Percentiles rank a stretch among this genome's conserved stretches.
phyloP scores from a whole-genome alignment of 2,329 filamentous ascomycete genomes.

The Ophiostoma himal-ulmi region DNA sequence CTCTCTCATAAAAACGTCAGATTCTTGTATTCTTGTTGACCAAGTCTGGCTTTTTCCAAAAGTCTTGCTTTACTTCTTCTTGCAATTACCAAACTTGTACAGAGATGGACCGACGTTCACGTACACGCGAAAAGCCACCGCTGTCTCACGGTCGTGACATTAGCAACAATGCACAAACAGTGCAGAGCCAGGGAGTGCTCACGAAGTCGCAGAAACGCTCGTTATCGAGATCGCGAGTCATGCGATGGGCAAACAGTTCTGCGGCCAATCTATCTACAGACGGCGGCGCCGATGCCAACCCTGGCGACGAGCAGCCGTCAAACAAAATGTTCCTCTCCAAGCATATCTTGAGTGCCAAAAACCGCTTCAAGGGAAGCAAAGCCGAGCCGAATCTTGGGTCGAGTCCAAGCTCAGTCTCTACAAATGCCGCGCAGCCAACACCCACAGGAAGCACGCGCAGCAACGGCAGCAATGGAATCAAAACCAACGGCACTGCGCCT shows the following conservation, averaged over 20 bases:
- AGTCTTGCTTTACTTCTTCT: no score
- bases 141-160: background rate
- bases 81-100: background rate
- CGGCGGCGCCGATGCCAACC: background rate
- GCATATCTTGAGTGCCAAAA: background rate
- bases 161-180: background rate
- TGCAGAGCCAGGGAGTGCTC: background rate
- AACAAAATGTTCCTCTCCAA: background rate
- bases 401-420: background rate
- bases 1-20: background rate
- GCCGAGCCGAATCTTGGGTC: background rate
- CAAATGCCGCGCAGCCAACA: background rate
- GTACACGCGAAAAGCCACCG: background rate
- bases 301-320: background rate
- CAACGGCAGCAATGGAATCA: background rate
- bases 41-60: background rate
- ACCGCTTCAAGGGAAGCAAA: background rate
- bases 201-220: background rate
- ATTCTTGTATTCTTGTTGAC: background rate
- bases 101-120: background rate
- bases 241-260: background rate
- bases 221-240: background rate
- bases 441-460: background rate
- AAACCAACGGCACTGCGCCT: background rate
- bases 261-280: background rate